A percentile compares a stretch with the other conserved stretches of the same genome.
These are phyloP conservation scores for Paraconiothyrium sp. DNA, from an alignment of 2,329 filamentous ascomycete species.

Conservation along the genomic window DNA sequence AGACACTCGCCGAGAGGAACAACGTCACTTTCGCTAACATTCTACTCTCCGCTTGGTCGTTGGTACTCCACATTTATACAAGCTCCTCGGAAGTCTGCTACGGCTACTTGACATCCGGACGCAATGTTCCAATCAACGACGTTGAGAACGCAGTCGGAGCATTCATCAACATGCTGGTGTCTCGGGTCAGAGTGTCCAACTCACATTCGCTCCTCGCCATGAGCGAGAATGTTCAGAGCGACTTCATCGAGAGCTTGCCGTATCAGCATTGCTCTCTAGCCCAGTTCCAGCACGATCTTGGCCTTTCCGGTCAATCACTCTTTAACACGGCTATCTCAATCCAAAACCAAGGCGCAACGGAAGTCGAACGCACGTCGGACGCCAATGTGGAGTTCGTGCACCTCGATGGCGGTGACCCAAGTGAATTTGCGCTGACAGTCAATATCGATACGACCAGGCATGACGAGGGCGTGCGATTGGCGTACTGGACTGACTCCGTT, in stretches of 20 bases:
- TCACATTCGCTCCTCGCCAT: slow-evolving; percentile 31
- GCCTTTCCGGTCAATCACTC: slow-evolving; percentile 47
- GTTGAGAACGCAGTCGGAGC: slow-evolving; percentile 59
- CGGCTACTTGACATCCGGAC: slow-evolving; percentile 49
- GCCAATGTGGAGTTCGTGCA: slow-evolving; percentile 38
- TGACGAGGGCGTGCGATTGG: slow-evolving; percentile 41
- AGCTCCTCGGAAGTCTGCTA: slow-evolving; percentile 46
- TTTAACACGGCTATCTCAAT: slow-evolving; percentile 59
- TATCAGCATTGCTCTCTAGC: slow-evolving; percentile 50
- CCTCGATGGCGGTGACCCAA: slow-evolving; percentile 42
- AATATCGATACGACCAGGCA: slow-evolving; percentile 44
- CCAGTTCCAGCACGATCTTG: slow-evolving; percentile 59
- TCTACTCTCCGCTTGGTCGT: slow-evolving; percentile 43
- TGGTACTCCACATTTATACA: slow-evolving; percentile 44
- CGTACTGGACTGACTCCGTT: slow-evolving; percentile 45
- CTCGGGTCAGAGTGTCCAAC: slow-evolving; percentile 29
- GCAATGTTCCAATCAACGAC: slow-evolving; percentile 56
- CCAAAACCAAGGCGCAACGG: slow-evolving; percentile 34
- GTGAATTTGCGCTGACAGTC: slow-evolving; percentile 45
- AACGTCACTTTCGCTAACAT: slow-evolving; percentile 45
- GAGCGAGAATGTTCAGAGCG: slow-evolving; percentile 38
- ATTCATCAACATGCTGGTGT: slow-evolving; percentile 55
- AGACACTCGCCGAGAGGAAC: slow-evolving; percentile 35
- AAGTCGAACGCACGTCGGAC: slow-evolving; percentile 10
- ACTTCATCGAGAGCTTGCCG: slow-evolving; percentile 44